A percentile compares a stretch with the other conserved stretches of the same genome.
phyloP scores from a whole-genome alignment of 345 rosid species.

The Eutrema yunnanense region DNA sequence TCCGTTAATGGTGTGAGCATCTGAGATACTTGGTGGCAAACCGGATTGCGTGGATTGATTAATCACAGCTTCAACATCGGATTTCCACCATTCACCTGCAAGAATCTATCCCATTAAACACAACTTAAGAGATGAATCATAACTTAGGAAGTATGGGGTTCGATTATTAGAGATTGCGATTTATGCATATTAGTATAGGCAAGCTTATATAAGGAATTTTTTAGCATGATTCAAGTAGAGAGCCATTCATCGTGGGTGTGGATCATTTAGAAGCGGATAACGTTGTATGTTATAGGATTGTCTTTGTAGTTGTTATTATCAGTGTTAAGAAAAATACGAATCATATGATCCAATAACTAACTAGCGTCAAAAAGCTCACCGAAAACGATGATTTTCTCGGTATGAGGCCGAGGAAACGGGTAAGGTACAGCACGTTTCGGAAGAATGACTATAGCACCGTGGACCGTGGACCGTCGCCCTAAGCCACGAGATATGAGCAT shows the following conservation, averaged over 20 bases:
- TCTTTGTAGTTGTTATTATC: no score
- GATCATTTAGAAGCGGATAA: no score
- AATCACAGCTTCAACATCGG: slow-evolving; percentile 58
- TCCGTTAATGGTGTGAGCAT: slow-evolving; percentile 74
- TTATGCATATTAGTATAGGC: no score
- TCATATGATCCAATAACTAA: neutral
- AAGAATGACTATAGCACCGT: slow-evolving; percentile 67
- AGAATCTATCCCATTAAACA: neutral
- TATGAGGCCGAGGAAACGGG: slow-evolving; percentile 61
- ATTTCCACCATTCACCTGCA: slow-evolving; percentile 87
- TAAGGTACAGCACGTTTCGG: slow-evolving; percentile 53
- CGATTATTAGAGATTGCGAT: no score
- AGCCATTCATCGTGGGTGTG: no score
- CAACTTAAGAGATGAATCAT: neutral
- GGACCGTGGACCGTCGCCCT: slow-evolving; percentile 58
- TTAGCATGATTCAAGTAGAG: no score
- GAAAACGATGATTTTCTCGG: slow-evolving; percentile 48
- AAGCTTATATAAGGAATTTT: no score
- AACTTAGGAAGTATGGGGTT: no score
- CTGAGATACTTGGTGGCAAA: slow-evolving; percentile 62
- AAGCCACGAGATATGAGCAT: slow-evolving; percentile 75
- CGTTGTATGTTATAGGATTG: no score
- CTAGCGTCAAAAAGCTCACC: slow-evolving; percentile 30
- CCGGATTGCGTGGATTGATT: slow-evolving; percentile 44
- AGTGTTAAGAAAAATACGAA: no score